These are phyloP conservation scores for Pluteus cervinus DNA, from an alignment of 768 basidiomycete species.

Conservation along the genomic window DNA sequence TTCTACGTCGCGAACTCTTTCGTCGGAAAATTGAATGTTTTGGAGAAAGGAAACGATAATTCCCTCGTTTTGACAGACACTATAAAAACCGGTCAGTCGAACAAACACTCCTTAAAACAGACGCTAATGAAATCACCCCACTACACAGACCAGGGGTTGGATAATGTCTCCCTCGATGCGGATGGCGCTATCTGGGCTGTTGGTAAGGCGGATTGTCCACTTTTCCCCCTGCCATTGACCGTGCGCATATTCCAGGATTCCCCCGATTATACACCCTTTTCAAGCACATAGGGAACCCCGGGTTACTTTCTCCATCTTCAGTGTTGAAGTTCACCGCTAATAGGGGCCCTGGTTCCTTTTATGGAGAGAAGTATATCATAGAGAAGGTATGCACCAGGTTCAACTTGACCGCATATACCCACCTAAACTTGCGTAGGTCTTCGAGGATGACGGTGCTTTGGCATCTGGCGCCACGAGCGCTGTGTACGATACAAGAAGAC, in stretches of 20 bases:
- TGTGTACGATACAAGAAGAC: constrained; percentile 46
- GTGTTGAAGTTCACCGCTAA: constrained; percentile 51
- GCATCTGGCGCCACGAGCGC: constrained; percentile 53
- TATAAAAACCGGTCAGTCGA: constrained; percentile 42
- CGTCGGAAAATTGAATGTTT: constrained; percentile 40
- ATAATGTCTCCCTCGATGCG: constrained; percentile 57
- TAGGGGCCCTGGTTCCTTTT: constrained; percentile 39
- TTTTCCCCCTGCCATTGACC: not conserved
- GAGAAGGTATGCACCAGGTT: constrained; percentile 38
- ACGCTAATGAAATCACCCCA: not conserved
- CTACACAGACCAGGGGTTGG: constrained; percentile 40
- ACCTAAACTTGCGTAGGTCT: constrained; percentile 36
- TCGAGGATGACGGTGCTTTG: constrained; percentile 60
- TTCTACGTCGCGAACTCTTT: constrained; percentile 51
- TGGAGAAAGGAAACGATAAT: constrained; percentile 56
- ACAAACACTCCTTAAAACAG: too few species aligned
- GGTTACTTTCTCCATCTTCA: constrained; percentile 36
- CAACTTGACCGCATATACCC: not conserved
- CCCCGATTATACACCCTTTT: constrained; percentile 29
- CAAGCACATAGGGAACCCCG: constrained; percentile 38
- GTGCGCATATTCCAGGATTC: constrained; percentile 27
- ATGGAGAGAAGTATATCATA: constrained; percentile 48
- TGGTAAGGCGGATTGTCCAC: constrained; percentile 26
- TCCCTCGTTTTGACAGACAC: constrained; percentile 47
- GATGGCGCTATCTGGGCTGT: constrained; percentile 61